These are phyloP conservation scores for Boletellus emodensis DNA, from an alignment of 768 basidiomycete species.

Conservation along the genomic window DNA sequence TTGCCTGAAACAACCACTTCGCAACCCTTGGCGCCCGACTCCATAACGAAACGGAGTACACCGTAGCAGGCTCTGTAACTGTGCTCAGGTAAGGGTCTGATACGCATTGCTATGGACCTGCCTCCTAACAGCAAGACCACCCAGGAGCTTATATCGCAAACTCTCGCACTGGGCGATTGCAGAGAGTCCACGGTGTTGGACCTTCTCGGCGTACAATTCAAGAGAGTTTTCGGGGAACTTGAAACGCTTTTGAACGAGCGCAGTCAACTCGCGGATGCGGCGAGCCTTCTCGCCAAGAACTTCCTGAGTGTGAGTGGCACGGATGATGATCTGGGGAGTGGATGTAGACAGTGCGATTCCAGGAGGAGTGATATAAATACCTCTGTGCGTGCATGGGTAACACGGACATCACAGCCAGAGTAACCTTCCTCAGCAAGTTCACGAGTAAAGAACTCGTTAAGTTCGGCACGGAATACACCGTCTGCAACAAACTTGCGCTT, in stretches of 20 bases:
- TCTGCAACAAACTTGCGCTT: conserved; percentile 98
- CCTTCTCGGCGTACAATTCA: conserved; percentile 99
- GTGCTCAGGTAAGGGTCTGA: background rate
- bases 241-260: conserved; percentile 98
- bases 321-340: conserved; percentile 84
- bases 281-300: conserved; percentile 99
- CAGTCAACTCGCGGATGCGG: conserved; percentile 96
- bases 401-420: conserved; percentile 99
- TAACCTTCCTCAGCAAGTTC: conserved; percentile 99
- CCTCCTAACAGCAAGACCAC: conserved; percentile 98
- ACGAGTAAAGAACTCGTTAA: conserved; percentile 97
- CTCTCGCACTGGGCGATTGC: conserved; percentile 99
- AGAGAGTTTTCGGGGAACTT: conserved; percentile 99
- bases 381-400: conserved; percentile 98
- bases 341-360: background rate
- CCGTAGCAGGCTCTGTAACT: conserved; percentile 86
- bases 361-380: conserved; percentile 35
- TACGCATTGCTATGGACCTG: conserved; percentile 34
- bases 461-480: conserved; percentile 98
- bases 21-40: conserved; percentile 98
- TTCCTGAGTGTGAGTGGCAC: conserved; percentile 98
- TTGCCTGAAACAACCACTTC: conserved; percentile 99
- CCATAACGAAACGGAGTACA: conserved; percentile 99
- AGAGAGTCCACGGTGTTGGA: conserved; percentile 95
- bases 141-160: conserved; percentile 97